A percentile compares a stretch with the other conserved stretches of the same genome.
These are phyloP conservation scores for Casuarina cunninghamiana DNA, from an alignment of 306 rosid genomes.

Conservation along the genomic window DNA sequence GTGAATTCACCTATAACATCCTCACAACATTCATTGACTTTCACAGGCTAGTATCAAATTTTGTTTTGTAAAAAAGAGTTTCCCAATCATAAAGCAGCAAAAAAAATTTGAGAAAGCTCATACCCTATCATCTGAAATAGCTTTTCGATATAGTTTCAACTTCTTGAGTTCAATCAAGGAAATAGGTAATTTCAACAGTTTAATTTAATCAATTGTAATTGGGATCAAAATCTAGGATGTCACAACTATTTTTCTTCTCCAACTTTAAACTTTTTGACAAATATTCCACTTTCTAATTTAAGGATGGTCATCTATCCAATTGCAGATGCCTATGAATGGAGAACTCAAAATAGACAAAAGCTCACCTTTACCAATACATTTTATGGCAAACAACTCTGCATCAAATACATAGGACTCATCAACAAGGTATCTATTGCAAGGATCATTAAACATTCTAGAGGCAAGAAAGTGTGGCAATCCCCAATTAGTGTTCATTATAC, in stretches of 20 bases:
- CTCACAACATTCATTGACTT: too few relatives aligned
- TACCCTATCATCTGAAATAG: neutral
- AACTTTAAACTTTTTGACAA: neutral
- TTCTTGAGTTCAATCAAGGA: neutral
- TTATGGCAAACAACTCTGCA: conserved; percentile 8
- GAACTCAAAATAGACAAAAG: neutral
- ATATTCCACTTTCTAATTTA: neutral
- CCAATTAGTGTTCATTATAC: conserved; percentile 17
- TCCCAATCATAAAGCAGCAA: neutral
- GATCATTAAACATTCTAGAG: neutral
- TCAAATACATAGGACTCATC: conserved; percentile 15
- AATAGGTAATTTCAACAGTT: neutral
- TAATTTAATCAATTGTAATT: neutral
- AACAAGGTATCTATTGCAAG: conserved; percentile 15
- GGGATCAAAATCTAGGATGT: too few relatives aligned
- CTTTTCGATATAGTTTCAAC: neutral
- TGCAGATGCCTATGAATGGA: neutral
- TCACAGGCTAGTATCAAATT: neutral
- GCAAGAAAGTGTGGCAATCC: neutral
- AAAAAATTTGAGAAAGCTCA: neutral
- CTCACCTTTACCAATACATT: conserved; percentile 1
- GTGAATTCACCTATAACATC: neutral
- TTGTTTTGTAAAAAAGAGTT: neutral
- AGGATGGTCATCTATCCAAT: neutral
- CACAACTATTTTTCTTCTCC: conserved; percentile 16